Evolutionary conservation across 208 protist species (phyloP).

Genomic region (Porcisia hertigi): DNA sequence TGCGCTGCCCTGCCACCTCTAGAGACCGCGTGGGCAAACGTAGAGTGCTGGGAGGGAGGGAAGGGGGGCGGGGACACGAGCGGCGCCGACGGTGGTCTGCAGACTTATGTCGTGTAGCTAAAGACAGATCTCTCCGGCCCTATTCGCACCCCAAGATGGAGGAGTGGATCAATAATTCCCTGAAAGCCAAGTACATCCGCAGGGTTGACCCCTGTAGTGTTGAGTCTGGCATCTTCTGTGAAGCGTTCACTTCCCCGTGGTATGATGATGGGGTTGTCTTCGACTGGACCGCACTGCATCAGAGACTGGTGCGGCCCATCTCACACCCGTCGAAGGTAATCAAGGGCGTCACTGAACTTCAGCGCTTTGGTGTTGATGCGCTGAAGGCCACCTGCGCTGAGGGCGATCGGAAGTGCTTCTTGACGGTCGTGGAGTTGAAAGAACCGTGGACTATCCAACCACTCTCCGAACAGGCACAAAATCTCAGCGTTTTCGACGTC

Average conservation of each 20-base stretch:
- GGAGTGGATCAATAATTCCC: constrained; percentile 36
- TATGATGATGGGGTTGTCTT: constrained; percentile 68
- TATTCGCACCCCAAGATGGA: constrained; percentile 34
- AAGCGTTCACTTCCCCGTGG: constrained; percentile 48
- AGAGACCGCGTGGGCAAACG: neutral
- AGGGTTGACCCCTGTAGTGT: constrained; percentile 12
- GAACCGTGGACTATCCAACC: constrained; percentile 54
- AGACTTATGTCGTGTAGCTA: neutral
- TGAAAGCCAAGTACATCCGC: constrained; percentile 29
- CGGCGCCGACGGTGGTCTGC: neutral
- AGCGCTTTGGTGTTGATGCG: constrained; percentile 6
- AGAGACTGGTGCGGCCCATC: constrained; percentile 24
- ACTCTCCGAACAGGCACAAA: constrained; percentile 52
- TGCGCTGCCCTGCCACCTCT: neutral
- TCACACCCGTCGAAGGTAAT: neutral
- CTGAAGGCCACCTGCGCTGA: neutral
- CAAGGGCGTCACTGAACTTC: neutral
- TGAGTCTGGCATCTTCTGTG: constrained; percentile 40
- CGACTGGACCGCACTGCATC: constrained; percentile 65
- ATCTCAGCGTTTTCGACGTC: constrained; percentile 47
- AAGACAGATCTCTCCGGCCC: neutral
- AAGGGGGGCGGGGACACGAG: too few relatives aligned
- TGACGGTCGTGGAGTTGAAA: constrained; percentile 51
- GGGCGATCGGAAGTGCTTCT: constrained; percentile 14
- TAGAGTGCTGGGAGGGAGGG: neutral